Base-by-base conservation (phyloP, 306 rosid genomes). In the Vicia villosa region DNA sequence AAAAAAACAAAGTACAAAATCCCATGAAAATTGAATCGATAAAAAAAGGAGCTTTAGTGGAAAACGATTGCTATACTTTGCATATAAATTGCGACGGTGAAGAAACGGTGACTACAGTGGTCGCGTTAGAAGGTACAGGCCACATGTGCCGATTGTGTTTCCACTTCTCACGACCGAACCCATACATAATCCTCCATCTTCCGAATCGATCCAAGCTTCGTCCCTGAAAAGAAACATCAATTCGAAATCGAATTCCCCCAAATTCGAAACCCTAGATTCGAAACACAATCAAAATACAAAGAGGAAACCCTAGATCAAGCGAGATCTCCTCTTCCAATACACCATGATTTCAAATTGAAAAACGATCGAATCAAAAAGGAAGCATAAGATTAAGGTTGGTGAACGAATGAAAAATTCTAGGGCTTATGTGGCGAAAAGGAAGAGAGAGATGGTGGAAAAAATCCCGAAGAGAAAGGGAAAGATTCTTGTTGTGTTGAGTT, bases 71-170 rank as follows among this genome's bases (percentile, higher is more conserved):
- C 20, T 79, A 77, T 83, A 94, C 99, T 84, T 88, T 85, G 83
- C 63, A 80, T 79, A 84, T 72, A 70, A 80, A 87, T 78, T 83
- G 83, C 58, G 88, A 80, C 68, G 74, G 68, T 54, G 85, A 80
- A 75, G 89, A 86, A 80, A 78, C 87, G 86, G 76, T 57, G 80
- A 79, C 96, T 90, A 87, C 95, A 89, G 89, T 77, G 81, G 90
- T 83, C 85, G 91, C 88, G 91, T 78, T 82, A 68, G 89, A 61
- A 84, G 81, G 89, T 89, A 89, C 95, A 79, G 95, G 91, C 99
- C 96, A 94, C 99, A 94, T 94, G 96, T 94, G 99, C 99, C 89
- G 90, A 70, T 81, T 87, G 83, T 81, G 86, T 85, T 81, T 90
- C 87, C 89, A 83, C 79, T 86, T 66, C 85, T 93, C 96, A 93